phyloP scores from a whole-genome alignment of 352 stramenopile genomes.

The Pythium diclinum region DNA sequence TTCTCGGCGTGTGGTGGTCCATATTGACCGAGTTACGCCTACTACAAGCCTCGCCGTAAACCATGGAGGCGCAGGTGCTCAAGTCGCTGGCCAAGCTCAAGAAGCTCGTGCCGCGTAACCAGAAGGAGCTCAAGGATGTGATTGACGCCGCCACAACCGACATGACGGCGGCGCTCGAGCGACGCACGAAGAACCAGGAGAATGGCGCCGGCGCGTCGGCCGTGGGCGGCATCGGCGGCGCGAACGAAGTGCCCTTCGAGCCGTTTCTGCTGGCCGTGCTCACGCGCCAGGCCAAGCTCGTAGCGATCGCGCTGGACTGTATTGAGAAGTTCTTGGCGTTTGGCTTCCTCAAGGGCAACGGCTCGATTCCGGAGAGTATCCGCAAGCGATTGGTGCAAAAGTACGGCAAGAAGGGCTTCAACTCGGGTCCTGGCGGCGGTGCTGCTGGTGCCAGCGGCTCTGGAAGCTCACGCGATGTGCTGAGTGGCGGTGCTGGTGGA shows the following conservation, averaged over 20 bases:
- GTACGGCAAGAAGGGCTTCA: constrained; percentile 29
- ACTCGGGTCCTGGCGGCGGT: constrained; percentile 14
- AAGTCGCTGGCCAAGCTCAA: constrained; percentile 68
- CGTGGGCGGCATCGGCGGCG: constrained; percentile 29
- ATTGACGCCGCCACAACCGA: constrained; percentile 53
- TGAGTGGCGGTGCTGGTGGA: constrained; percentile 14
- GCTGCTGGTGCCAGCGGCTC: constrained; percentile 13
- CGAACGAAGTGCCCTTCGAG: constrained; percentile 61
- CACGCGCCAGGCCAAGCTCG: constrained; percentile 73
- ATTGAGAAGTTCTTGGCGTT: constrained; percentile 91
- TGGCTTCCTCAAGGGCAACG: constrained; percentile 71
- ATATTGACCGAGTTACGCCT: neutral
- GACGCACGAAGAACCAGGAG: constrained; percentile 26
- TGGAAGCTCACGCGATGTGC: neutral
- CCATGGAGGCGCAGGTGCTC: constrained; percentile 57
- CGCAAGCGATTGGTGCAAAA: constrained; percentile 66
- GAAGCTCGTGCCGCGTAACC: constrained; percentile 64
- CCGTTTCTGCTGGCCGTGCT: constrained; percentile 72
- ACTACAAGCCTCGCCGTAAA: neutral
- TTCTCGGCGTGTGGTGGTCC: neutral
- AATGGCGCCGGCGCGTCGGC: constrained; percentile 1
- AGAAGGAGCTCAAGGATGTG: constrained; percentile 71
- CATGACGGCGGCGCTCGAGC: constrained; percentile 37
- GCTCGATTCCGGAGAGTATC: constrained; percentile 56
- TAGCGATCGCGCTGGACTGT: constrained; percentile 80